These are phyloP conservation scores for Pilasporangium apinafurcum DNA, from an alignment of 352 stramenopile species.

Conservation along the genomic window DNA sequence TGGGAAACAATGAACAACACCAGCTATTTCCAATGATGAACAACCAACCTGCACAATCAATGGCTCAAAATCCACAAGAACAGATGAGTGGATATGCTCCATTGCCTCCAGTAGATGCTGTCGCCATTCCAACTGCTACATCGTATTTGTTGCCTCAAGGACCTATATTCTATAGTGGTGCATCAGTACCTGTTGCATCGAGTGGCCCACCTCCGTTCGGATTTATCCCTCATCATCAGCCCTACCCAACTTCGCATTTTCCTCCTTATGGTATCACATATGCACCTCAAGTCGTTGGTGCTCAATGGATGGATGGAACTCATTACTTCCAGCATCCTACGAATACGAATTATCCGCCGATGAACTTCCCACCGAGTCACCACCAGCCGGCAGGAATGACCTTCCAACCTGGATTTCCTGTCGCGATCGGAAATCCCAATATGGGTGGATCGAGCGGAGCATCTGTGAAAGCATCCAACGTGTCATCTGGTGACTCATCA, in stretches of 20 bases:
- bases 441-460: too few species aligned
- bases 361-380: too few species aligned
- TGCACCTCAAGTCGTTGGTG: constrained; percentile 17
- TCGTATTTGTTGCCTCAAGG: not conserved
- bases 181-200: not conserved
- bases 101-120: constrained; percentile 3
- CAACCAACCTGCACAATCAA: too few species aligned
- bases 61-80: too few species aligned
- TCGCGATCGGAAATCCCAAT: too few species aligned
- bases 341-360: too few species aligned
- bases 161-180: not conserved
- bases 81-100: constrained; percentile 10
- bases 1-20: constrained; percentile 48
- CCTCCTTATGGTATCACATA: too few species aligned
- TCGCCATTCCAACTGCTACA: not conserved
- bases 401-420: too few species aligned
- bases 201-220: not conserved
- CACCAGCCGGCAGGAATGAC: too few species aligned
- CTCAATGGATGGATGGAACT: constrained; percentile 3
- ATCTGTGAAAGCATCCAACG: too few species aligned
- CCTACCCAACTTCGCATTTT: not conserved
- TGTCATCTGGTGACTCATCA: too few species aligned
- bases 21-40: not conserved
- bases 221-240: not conserved
- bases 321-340: too few species aligned